phyloP scores from a whole-genome alignment of 257 asterid genomes.

The Perilla frutescens region DNA sequence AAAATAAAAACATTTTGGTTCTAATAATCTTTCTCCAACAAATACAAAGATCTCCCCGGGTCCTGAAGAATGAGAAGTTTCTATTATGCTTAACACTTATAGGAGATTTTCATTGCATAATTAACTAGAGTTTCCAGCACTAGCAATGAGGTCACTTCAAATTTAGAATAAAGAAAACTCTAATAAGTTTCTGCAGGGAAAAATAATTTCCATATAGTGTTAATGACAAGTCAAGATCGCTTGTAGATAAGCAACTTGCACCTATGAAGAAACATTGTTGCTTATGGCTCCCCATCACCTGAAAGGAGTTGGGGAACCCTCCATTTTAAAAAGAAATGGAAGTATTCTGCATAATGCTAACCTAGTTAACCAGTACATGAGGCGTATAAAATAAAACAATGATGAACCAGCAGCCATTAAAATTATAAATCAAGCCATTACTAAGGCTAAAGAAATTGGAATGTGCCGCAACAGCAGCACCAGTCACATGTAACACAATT shows the following conservation, averaged over 20 bases:
- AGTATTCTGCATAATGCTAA: neutral
- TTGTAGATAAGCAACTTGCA: too few species aligned
- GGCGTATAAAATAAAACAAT: neutral
- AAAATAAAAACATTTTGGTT: too few species aligned
- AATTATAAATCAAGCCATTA: neutral
- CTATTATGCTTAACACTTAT: conserved; percentile 1
- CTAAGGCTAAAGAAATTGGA: neutral
- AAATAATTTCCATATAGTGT: neutral
- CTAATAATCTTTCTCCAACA: too few species aligned
- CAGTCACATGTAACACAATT: conserved; percentile 8
- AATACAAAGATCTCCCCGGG: neutral
- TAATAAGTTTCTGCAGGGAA: neutral
- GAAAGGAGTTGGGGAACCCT: neutral
- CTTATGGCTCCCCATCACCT: too few species aligned
- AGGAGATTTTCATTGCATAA: neutral
- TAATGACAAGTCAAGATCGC: neutral
- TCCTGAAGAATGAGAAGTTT: conserved; percentile 6
- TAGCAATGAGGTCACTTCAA: neutral
- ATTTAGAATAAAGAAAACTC: neutral
- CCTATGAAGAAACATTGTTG: too few species aligned
- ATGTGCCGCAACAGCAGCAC: neutral
- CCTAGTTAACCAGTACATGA: neutral
- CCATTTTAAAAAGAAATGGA: neutral
- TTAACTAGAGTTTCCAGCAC: neutral
- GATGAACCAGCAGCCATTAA: neutral